These are phyloP conservation scores for Lonicera japonica DNA, from an alignment of 129 eudicot genomes.

Conservation along the genomic window DNA sequence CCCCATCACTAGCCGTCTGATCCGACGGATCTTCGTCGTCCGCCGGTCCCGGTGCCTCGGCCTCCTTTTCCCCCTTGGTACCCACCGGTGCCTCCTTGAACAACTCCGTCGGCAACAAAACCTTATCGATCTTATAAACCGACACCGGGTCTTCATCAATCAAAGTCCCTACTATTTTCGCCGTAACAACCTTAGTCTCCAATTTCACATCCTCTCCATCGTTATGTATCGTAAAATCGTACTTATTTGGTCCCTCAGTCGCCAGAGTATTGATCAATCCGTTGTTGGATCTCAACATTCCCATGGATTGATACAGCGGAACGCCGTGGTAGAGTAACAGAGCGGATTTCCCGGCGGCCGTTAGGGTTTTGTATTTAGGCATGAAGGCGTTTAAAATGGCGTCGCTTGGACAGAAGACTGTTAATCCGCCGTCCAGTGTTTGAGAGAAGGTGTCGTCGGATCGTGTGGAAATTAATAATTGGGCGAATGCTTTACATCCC, in stretches of 20 bases:
- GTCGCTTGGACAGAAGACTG: constrained; percentile 74
- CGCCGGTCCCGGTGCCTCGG: constrained; percentile 63
- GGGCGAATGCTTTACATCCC: constrained; percentile 66
- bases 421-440: constrained; percentile 49
- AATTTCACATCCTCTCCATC: constrained; percentile 46
- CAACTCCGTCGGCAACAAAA: constrained; percentile 51
- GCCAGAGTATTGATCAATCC: constrained; percentile 84
- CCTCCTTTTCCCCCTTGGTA: constrained; percentile 19
- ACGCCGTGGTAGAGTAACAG: constrained; percentile 66
- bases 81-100: constrained; percentile 48
- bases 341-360: constrained; percentile 47
- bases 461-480: constrained; percentile 29
- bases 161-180: constrained; percentile 40
- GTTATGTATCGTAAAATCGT: constrained; percentile 50
- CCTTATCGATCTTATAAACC: constrained; percentile 40
- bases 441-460: constrained; percentile 54
- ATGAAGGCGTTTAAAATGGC: constrained; percentile 39
- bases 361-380: constrained; percentile 74
- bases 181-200: constrained; percentile 43
- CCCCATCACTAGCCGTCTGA: constrained; percentile 28
- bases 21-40: constrained; percentile 50
- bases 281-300: constrained; percentile 68
- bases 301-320: constrained; percentile 67
- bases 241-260: constrained; percentile 72
- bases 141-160: constrained; percentile 50